These are phyloP conservation scores for Trypanosoma cruzi DNA, from an alignment of 208 protist species.

Conservation along the genomic window DNA sequence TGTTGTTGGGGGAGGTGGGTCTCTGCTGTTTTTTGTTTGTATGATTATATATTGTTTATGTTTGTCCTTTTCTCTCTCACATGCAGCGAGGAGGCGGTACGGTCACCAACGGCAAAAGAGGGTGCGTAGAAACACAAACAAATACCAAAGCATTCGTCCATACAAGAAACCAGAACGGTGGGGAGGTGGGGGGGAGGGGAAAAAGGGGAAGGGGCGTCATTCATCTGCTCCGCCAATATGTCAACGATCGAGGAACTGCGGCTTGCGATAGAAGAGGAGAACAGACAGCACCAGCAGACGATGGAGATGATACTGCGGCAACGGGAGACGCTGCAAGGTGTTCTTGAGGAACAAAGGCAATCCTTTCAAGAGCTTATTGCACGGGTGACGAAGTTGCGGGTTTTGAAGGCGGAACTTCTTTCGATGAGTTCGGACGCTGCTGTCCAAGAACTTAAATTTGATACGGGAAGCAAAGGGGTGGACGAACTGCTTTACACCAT, in stretches of 20 bases:
- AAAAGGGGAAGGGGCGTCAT: not conserved
- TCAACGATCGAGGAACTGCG: slow-evolving; percentile 31
- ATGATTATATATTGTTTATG: no score
- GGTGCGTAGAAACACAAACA: not conserved
- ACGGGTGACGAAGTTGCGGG: slow-evolving; percentile 53
- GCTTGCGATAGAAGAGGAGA: slow-evolving; percentile 33
- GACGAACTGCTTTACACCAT: slow-evolving; percentile 35
- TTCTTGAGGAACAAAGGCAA: slow-evolving; percentile 46
- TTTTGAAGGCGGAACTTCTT: slow-evolving; percentile 40
- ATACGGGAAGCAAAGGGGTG: slow-evolving; percentile 38
- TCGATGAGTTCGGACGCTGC: slow-evolving; percentile 10
- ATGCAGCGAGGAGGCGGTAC: no score
- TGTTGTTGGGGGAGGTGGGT: no score
- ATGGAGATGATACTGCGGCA: slow-evolving; percentile 41
- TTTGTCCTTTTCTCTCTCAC: no score
- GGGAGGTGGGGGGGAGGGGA: not conserved
- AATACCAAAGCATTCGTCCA: not conserved
- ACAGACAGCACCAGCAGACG: slow-evolving; percentile 28
- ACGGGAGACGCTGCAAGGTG: slow-evolving; percentile 26
- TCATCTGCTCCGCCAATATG: slow-evolving; percentile 1
- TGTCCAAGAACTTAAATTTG: slow-evolving; percentile 25
- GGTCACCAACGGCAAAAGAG: no score
- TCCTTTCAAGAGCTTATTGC: slow-evolving; percentile 54
- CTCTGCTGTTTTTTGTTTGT: no score
- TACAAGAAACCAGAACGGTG: not conserved